Evolutionary conservation across 192 early-diverging fungal genomes (phyloP).

Genomic region (Backusella macrospora): DNA sequence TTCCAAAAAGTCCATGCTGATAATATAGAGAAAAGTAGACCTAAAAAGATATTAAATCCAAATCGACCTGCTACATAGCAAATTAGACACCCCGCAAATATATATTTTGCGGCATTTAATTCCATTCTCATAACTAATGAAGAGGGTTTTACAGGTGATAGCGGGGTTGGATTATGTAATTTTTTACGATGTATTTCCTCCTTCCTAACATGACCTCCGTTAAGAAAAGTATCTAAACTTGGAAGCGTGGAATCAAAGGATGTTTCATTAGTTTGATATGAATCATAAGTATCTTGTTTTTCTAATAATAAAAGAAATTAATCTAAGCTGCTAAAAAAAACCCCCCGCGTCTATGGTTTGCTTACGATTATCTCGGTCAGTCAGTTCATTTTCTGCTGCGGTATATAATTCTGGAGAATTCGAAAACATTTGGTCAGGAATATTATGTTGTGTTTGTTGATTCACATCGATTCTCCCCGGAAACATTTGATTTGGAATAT

Average conservation of each 20-base stretch:
- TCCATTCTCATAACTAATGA: conserved; percentile 9
- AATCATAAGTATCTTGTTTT: neutral
- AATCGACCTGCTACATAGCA: conserved; percentile 29
- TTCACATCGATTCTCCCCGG: neutral
- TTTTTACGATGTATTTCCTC: neutral
- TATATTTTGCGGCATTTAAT: conserved; percentile 30
- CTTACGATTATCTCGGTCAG: neutral
- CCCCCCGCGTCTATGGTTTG: neutral
- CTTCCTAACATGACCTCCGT: neutral
- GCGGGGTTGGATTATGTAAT: neutral
- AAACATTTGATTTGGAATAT: neutral
- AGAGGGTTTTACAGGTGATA: conserved; percentile 20
- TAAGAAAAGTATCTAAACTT: neutral
- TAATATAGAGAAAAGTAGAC: neutral
- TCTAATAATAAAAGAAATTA: neutral
- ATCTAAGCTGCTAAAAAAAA: neutral
- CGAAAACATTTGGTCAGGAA: neutral
- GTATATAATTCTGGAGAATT: neutral
- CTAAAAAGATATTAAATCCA: conserved; percentile 12
- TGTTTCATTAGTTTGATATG: neutral
- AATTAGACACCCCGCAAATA: conserved; percentile 5
- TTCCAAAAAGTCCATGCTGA: conserved; percentile 18
- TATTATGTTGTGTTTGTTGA: neutral
- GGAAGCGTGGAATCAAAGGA: neutral
- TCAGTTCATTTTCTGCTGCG: neutral